Base-by-base conservation (phyloP, 805 yeast genomes). In the Kodamaea jinghongensis region DNA sequence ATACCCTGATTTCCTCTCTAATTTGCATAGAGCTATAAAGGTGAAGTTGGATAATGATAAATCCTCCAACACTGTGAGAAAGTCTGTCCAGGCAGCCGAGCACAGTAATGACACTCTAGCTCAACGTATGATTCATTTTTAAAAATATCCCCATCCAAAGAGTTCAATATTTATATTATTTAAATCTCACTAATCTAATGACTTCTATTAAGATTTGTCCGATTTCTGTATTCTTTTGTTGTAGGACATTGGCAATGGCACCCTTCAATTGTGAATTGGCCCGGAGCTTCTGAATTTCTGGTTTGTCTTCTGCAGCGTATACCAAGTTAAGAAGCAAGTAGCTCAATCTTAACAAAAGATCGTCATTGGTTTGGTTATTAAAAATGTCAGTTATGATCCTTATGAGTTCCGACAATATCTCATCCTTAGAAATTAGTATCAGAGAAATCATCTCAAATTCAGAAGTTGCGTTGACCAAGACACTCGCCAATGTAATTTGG, bases 1-100 rank as follows among this genome's bases (percentile, higher is more conserved):
- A 14, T 84, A 81, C 55, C 59, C 76, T 4, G 96, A 86, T 42
- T 88, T 77, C 50, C 65, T 91, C 46, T 65, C 78, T 6, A 73
- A 73, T 28, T 63, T 90, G 39, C 96, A 91, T 58, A 79, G 76
- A 40, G 71, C 73, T 6, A 77, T 85, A 22, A 72, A 68, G 36
- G 76, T 67, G 11, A 78, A 72, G 44, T 46, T 78, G 14, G 79
- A 75, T 12, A 71, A 68, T 33, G 79, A 75, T 38, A 63, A 61
- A 46, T 49, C 61, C 6, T 58, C 63, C 10, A 54, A 51, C 25
- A 49, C 48, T 28, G 54, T 63, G 7, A 60, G 50, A 41, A 55
- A 60, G 34, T 52, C 64, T 12, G 54, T 64, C 8, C 47, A 42
- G 17, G 39, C 55, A 16, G 59, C 54, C 23, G 61, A 56, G 35